These are phyloP conservation scores for Guadua angustifolia DNA, from an alignment of 176 grass and related monocot genomes.

Conservation along the genomic window DNA sequence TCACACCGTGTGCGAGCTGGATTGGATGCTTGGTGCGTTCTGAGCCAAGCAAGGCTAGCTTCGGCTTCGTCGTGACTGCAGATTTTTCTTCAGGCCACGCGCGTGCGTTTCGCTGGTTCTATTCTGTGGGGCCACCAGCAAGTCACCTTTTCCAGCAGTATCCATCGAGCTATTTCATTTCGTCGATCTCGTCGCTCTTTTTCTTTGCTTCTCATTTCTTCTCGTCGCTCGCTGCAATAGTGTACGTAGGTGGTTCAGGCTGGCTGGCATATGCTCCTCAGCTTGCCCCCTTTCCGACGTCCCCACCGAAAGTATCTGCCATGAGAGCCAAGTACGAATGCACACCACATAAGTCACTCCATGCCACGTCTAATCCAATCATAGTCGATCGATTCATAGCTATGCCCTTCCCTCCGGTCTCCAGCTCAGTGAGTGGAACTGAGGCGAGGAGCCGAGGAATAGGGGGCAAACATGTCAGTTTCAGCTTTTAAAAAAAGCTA, in stretches of 20 bases:
- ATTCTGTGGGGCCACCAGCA: neutral
- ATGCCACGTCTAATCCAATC: neutral
- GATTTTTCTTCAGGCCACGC: neutral
- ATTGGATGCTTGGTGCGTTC: neutral
- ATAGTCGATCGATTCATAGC: neutral
- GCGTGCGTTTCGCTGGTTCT: neutral
- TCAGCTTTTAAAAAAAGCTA: too few relatives aligned
- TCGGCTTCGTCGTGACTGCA: neutral
- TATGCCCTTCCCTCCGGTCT: too few relatives aligned
- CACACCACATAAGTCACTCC: neutral
- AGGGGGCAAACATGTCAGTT: too few relatives aligned
- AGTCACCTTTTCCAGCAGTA: neutral
- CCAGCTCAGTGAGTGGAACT: too few relatives aligned
- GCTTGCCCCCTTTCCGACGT: too few relatives aligned
- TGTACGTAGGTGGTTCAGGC: too few relatives aligned
- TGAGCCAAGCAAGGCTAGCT: neutral
- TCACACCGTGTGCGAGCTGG: neutral
- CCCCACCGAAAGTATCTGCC: too few relatives aligned
- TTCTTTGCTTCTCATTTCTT: too few relatives aligned
- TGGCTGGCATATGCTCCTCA: too few relatives aligned
- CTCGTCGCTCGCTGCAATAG: too few relatives aligned
- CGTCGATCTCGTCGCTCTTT: neutral
- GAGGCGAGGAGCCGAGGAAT: too few relatives aligned
- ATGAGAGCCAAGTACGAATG: neutral
- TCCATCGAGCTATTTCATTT: conserved; percentile 14